These are phyloP conservation scores for Colletotrichum liaoningense DNA, from an alignment of 2,329 filamentous ascomycete genomes.

Conservation along the genomic window DNA sequence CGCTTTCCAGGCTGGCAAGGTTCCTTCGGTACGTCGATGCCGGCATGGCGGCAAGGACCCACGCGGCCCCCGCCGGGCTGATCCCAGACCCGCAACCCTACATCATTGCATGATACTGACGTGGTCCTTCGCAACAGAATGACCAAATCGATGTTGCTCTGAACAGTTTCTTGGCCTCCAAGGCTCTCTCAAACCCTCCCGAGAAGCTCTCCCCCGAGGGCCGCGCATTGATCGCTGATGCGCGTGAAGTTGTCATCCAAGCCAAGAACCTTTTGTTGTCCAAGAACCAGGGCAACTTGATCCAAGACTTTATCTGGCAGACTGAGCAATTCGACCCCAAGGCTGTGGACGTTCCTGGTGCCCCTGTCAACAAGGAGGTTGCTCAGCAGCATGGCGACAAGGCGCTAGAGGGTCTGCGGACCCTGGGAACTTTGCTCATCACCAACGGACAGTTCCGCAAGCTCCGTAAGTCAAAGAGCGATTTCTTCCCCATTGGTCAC, in stretches of 20 bases:
- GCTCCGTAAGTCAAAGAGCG: constrained; percentile 70
- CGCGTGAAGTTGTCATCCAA: constrained; percentile 83
- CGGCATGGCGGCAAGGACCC: constrained; percentile 10
- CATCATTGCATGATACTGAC: constrained; percentile 25
- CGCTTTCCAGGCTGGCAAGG: constrained; percentile 90
- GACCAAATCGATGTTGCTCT: constrained; percentile 95
- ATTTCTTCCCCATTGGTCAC: rapidly evolving
- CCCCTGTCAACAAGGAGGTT: constrained; percentile 79
- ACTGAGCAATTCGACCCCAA: constrained; percentile 79
- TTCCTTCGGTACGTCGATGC: constrained; percentile 77
- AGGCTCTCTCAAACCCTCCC: constrained; percentile 76
- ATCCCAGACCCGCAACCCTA: neutral
- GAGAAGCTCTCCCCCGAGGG: constrained; percentile 86
- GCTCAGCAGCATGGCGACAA: constrained; percentile 87
- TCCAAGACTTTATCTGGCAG: constrained; percentile 98
- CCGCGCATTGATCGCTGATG: constrained; percentile 79
- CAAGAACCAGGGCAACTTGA: constrained; percentile 94
- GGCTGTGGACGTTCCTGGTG: constrained; percentile 69
- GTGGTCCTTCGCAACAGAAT: constrained; percentile 67
- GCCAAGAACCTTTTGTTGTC: constrained; percentile 87
- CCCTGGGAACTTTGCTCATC: constrained; percentile 87
- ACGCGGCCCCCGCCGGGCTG: neutral
- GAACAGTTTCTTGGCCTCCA: constrained; percentile 85
- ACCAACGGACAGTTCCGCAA: constrained; percentile 98
- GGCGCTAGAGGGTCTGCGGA: constrained; percentile 86